Conservation (phyloP, 345 rosid genomes). For the Eucalyptus sp. region DNA sequence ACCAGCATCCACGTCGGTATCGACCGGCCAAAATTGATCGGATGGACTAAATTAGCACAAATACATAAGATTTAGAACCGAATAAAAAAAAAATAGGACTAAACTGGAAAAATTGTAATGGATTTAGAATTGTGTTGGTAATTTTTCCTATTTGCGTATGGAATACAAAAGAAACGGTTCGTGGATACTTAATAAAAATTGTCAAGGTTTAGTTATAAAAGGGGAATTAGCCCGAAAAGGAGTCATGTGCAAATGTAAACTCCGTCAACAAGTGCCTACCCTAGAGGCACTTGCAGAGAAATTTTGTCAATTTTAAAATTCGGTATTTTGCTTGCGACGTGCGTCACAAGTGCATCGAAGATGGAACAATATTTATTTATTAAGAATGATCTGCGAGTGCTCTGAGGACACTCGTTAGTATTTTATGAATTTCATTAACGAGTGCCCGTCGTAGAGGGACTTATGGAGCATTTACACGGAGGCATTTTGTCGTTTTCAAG, state of each 20-base stretch:
- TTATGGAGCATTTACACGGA: background rate
- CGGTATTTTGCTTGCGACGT: rapidly evolving
- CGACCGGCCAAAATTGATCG: rapidly evolving
- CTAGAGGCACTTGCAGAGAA: background rate
- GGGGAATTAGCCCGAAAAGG: background rate
- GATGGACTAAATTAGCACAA: too few species aligned
- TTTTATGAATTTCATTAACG: background rate
- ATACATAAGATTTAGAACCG: too few species aligned
- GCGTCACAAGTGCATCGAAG: background rate
- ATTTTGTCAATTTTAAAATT: too few species aligned
- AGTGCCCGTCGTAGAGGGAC: background rate
- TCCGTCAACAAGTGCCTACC: background rate
- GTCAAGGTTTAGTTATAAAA: background rate
- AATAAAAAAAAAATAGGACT: too few species aligned
- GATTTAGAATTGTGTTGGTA: too few species aligned
- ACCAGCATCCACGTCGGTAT: too few species aligned
- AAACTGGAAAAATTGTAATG: too few species aligned
- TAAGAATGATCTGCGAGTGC: too few species aligned
- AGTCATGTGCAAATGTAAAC: background rate
- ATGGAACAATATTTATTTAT: background rate
- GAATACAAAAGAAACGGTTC: background rate
- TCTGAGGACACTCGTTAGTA: too few species aligned
- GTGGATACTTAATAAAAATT: background rate
- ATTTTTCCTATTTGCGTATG: background rate
- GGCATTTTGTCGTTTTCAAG: background rate